Percentiles rank a stretch among this genome's conserved stretches.
phyloP scores from a whole-genome alignment of 148 eudicot genomes.

The Rhododendron ovatum region DNA sequence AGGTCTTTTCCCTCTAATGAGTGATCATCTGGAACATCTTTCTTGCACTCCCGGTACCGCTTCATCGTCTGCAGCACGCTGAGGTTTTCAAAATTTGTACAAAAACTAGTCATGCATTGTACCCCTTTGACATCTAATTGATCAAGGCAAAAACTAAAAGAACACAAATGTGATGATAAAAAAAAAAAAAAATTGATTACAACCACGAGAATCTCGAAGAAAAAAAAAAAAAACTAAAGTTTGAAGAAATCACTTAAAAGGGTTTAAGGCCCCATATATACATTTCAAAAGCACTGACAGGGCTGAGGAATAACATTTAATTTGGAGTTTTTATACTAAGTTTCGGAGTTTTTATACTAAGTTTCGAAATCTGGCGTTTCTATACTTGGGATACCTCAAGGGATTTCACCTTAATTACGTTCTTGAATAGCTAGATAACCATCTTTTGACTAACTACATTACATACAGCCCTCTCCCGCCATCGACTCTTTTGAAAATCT shows the following conservation, averaged over 20 bases:
- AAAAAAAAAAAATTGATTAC: not conserved
- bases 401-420: not conserved
- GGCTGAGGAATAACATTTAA: too few relatives aligned
- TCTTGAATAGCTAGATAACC: not conserved
- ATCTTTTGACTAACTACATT: not conserved
- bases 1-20: slow-evolving; percentile 41
- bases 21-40: slow-evolving; percentile 48
- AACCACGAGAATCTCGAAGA: not conserved
- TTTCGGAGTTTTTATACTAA: too few relatives aligned
- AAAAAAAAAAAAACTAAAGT: not conserved
- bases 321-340: too few relatives aligned
- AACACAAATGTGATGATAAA: not conserved
- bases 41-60: slow-evolving; percentile 53
- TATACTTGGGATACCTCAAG: too few relatives aligned
- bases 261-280: not conserved
- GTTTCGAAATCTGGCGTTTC: too few relatives aligned
- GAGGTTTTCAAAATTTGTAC: slow-evolving; percentile 11
- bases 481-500: too few relatives aligned
- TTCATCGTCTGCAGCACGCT: slow-evolving; percentile 70
- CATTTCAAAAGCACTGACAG: too few relatives aligned
- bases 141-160: not conserved
- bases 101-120: not conserved
- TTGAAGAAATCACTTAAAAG: not conserved
- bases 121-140: not conserved
- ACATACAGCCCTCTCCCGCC: too few relatives aligned